Percentiles rank a stretch among this genome's conserved stretches.
Evolutionary conservation across 805 yeast genomes (phyloP).

Genomic region (Candida palmyrensis): DNA sequence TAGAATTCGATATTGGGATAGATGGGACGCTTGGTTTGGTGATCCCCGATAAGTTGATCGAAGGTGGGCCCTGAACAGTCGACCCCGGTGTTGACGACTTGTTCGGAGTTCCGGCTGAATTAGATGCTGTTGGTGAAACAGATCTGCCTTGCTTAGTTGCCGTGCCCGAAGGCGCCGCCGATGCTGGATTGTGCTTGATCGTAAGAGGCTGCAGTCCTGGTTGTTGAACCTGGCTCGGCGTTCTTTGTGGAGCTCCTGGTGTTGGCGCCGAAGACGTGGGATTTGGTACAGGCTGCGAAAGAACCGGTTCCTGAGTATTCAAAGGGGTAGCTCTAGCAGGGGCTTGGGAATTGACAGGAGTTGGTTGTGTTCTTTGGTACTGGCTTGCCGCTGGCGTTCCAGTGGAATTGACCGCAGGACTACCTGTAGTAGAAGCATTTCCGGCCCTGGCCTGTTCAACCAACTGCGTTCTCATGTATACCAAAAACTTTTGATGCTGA

Average conservation of each 20-base stretch:
- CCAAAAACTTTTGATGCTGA: conserved; percentile 47
- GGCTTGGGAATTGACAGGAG: background rate
- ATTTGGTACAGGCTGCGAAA: conserved; percentile 6
- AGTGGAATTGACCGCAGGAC: background rate
- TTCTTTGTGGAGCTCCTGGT: background rate
- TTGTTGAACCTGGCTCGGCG: background rate
- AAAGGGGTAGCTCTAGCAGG: too few species aligned
- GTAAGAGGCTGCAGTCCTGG: background rate
- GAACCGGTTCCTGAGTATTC: conserved; percentile 2
- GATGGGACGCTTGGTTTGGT: conserved; percentile 56
- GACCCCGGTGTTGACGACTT: conserved; percentile 1
- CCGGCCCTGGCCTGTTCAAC: conserved; percentile 24
- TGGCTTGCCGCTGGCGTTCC: conserved; percentile 8
- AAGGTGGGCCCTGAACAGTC: conserved; percentile 8
- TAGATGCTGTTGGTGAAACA: conserved; percentile 4
- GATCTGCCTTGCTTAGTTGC: conserved; percentile 4
- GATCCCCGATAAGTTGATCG: conserved; percentile 31
- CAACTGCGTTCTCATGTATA: conserved; percentile 40
- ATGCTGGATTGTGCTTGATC: background rate
- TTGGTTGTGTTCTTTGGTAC: conserved; percentile 4
- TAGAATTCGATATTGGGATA: conserved; percentile 65
- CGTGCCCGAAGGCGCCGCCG: background rate
- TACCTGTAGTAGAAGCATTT: conserved; percentile 6
- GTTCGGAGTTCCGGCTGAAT: conserved; percentile 2
- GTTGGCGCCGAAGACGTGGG: background rate